Conservation (phyloP, 768 basidiomycete species). For the Leccinum subtestaceum region DNA sequence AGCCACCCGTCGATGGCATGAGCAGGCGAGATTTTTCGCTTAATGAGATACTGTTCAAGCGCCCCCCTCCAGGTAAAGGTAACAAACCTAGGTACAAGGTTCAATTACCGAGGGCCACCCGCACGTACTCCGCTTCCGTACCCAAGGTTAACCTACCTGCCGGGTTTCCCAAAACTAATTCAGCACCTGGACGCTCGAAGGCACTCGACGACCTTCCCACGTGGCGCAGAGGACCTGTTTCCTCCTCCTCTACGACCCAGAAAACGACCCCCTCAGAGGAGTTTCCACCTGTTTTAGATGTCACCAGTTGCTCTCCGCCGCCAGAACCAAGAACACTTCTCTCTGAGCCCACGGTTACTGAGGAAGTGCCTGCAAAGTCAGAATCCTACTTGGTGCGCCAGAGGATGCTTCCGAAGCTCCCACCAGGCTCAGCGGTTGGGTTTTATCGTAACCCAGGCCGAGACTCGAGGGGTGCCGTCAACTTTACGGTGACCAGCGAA, state of each 20-base stretch:
- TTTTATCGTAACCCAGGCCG: slow-evolving; percentile 64
- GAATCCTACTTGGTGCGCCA: slow-evolving; percentile 37
- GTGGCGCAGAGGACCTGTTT: slow-evolving; percentile 38
- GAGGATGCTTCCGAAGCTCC: slow-evolving; percentile 67
- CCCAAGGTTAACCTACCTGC: slow-evolving; percentile 43
- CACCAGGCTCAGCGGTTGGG: slow-evolving; percentile 66
- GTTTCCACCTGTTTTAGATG: slow-evolving; percentile 38
- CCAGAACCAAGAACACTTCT: slow-evolving; percentile 40
- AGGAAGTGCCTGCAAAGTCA: slow-evolving; percentile 30
- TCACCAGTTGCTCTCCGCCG: slow-evolving; percentile 66
- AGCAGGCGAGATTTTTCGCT: slow-evolving; percentile 56
- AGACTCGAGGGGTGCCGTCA: slow-evolving; percentile 52
- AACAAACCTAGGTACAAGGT: slow-evolving; percentile 35
- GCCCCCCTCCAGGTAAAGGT: slow-evolving; percentile 34
- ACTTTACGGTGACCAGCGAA: slow-evolving; percentile 80
- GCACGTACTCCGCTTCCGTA: slow-evolving; percentile 7
- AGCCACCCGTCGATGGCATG: slow-evolving; percentile 69
- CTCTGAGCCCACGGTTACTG: slow-evolving; percentile 30
- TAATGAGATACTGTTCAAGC: slow-evolving; percentile 63
- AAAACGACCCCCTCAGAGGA: slow-evolving; percentile 11
- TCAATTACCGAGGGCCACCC: slow-evolving; percentile 30
- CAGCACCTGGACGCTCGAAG: slow-evolving; percentile 27
- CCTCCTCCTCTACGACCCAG: slow-evolving; percentile 17
- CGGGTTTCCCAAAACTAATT: slow-evolving; percentile 17
- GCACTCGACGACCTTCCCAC: slow-evolving; percentile 34